Evolutionary conservation across 2,329 filamentous ascomycete genomes (phyloP).

Genomic region (Penicillium sp.): DNA sequence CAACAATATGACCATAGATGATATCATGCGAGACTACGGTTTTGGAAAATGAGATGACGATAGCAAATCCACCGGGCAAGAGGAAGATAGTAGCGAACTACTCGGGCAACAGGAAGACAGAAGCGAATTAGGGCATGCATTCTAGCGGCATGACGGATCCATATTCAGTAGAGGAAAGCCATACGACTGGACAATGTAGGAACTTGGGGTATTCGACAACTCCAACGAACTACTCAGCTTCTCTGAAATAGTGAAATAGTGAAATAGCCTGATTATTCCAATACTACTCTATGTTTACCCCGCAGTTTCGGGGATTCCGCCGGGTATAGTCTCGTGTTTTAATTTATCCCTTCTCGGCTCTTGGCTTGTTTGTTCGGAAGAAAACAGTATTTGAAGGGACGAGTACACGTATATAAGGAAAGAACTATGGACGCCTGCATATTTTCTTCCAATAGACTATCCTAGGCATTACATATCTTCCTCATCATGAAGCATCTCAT

Average conservation of each 20-base stretch:
- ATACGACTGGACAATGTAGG: background rate
- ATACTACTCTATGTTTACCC: background rate
- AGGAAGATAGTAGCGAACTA: background rate
- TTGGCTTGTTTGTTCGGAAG: background rate
- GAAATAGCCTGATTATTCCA: background rate
- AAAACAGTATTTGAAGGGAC: background rate
- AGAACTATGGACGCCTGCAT: background rate
- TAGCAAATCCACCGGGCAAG: background rate
- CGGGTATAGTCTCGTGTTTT: no score
- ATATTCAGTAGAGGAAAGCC: background rate
- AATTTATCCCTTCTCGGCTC: background rate
- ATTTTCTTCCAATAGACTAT: background rate
- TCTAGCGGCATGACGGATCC: background rate
- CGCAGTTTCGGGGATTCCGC: background rate
- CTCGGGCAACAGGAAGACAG: background rate
- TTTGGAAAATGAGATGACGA: background rate
- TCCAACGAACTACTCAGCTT: background rate
- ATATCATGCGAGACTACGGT: background rate
- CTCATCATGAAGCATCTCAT: conserved; percentile 15
- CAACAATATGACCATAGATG: background rate
- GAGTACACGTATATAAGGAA: background rate
- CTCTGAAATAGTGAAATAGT: no score
- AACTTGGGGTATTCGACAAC: background rate
- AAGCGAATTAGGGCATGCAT: background rate
- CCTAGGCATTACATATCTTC: background rate